Percentiles rank a stretch among this genome's conserved stretches.
phyloP scores from a whole-genome alignment of 2,329 filamentous ascomycete genomes.

The Rosellinia necatrix region DNA sequence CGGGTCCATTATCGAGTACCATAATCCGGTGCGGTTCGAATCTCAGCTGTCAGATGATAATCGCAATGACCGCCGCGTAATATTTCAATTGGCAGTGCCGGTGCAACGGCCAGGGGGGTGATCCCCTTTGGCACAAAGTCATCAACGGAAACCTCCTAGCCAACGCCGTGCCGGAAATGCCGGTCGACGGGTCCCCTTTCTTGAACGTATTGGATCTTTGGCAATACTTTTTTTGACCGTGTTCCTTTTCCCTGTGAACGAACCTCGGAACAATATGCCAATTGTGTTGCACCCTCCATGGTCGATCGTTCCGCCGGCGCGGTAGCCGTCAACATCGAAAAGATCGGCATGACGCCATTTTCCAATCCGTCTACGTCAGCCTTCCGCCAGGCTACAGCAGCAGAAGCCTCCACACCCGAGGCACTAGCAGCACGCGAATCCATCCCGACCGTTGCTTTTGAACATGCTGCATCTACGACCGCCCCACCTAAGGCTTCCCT shows the following conservation, averaged over 20 bases:
- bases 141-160: not conserved
- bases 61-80: not conserved
- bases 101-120: no score
- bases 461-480: no score
- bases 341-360: no score
- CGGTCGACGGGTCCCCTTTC: no score
- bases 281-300: not conserved
- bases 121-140: not conserved
- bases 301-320: not conserved
- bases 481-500: no score
- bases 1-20: conserved; percentile 1
- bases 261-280: conserved; percentile 1
- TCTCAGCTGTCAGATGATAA: not conserved
- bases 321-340: no score
- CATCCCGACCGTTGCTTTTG: no score
- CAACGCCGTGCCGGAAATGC: not conserved
- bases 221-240: not conserved
- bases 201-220: not conserved
- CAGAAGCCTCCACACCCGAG: not conserved
- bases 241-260: not conserved
- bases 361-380: no score
- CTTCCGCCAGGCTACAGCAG: not conserved
- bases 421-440: not conserved
- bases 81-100: not conserved
- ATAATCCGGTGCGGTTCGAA: not conserved